Conservation (phyloP, 345 rosid species). For the Acer campestre region DNA sequence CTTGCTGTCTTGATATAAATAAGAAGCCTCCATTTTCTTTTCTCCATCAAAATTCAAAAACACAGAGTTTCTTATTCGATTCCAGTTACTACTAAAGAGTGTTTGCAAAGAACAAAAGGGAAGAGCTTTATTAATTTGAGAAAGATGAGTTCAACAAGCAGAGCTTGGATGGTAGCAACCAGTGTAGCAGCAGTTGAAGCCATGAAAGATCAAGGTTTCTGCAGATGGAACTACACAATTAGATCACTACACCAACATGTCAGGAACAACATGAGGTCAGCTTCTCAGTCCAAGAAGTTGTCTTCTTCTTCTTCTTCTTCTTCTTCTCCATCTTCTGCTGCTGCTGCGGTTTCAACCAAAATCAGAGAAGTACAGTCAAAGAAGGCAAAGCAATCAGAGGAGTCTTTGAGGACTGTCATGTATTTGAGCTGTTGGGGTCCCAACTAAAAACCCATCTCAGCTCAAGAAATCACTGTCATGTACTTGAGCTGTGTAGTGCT, state of each 20-base stretch:
- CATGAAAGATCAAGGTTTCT: slow-evolving; percentile 60
- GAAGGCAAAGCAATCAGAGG: slow-evolving; percentile 36
- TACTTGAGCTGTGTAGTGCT: too few relatives aligned
- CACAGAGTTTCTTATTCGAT: not conserved
- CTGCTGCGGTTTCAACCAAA: slow-evolving; percentile 19
- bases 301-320: slow-evolving; percentile 23
- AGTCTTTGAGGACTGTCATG: slow-evolving; percentile 54
- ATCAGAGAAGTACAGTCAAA: slow-evolving; percentile 9
- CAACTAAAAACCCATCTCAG: not conserved
- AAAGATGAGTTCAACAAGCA: slow-evolving; percentile 32
- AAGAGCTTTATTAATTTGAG: too few relatives aligned
- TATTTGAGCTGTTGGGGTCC: slow-evolving; percentile 57
- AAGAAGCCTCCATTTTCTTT: not conserved
- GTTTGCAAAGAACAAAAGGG: too few relatives aligned
- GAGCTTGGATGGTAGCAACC: slow-evolving; percentile 51
- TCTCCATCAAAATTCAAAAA: not conserved
- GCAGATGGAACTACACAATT: slow-evolving; percentile 55
- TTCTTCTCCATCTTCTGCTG: not conserved
- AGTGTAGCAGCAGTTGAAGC: slow-evolving; percentile 67
- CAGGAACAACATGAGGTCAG: slow-evolving; percentile 38
- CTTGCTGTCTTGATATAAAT: not conserved
- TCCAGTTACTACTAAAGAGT: not conserved
- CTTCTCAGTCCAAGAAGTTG: slow-evolving; percentile 47
- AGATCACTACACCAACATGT: slow-evolving; percentile 47
- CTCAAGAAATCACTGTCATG: not conserved